phyloP scores from a whole-genome alignment of 2,329 filamentous ascomycete species.

The Arachnomyces sp. region DNA sequence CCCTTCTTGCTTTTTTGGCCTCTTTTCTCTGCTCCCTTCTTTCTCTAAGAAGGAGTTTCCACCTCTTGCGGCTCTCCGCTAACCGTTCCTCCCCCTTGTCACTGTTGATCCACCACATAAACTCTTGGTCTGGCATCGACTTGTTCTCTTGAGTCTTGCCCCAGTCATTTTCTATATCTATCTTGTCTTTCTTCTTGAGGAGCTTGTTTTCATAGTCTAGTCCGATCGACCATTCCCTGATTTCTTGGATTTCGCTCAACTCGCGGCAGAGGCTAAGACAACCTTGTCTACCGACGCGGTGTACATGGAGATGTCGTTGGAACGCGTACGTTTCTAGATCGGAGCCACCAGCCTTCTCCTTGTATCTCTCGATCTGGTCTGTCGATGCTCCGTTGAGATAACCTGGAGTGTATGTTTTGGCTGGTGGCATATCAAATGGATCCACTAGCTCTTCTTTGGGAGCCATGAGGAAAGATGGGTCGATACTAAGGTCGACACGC shows the following conservation, averaged over 20 bases:
- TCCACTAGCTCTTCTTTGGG: slow-evolving; percentile 1
- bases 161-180: no score
- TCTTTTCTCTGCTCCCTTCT: no score
- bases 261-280: slow-evolving; percentile 23
- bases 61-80: no score
- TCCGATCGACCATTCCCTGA: slow-evolving; percentile 18
- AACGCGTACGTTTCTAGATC: slow-evolving; percentile 17
- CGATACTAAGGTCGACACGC: slow-evolving; percentile 4
- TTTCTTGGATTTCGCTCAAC: slow-evolving; percentile 18
- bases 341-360: slow-evolving; percentile 4
- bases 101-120: no score
- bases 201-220: background rate
- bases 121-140: no score
- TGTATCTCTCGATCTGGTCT: slow-evolving; percentile 7
- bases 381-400: slow-evolving; percentile 7
- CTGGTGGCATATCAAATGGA: slow-evolving; percentile 6
- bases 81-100: no score
- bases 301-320: slow-evolving; percentile 27
- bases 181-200: no score
- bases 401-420: slow-evolving; percentile 4
- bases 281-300: slow-evolving; percentile 18
- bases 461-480: slow-evolving; percentile 7
- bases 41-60: no score
- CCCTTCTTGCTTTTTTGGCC: no score
- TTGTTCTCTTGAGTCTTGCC: no score